These are phyloP conservation scores for Sechiopsis laciniata DNA, from an alignment of 306 rosid species.

Conservation along the genomic window DNA sequence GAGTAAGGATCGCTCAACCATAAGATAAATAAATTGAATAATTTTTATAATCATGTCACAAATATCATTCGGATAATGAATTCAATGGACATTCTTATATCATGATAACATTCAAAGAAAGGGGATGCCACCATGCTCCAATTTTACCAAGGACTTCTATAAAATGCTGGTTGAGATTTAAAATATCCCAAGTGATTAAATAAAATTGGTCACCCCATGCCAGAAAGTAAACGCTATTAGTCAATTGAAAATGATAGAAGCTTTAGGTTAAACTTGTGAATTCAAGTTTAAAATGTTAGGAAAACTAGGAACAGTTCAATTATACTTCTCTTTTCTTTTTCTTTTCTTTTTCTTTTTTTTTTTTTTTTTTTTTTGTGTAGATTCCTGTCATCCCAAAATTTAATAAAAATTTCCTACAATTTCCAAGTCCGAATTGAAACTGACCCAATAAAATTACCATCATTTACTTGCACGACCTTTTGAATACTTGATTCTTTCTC, in stretches of 20 bases:
- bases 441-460: background rate
- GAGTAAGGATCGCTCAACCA: background rate
- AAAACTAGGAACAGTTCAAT: background rate
- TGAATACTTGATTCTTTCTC: background rate
- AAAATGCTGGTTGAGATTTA: background rate
- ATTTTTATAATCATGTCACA: background rate
- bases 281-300: background rate
- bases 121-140: background rate
- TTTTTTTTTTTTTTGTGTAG: background rate
- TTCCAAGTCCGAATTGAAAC: background rate
- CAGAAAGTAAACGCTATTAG: background rate
- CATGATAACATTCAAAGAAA: background rate
- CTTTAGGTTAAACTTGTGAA: background rate
- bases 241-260: background rate
- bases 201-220: background rate
- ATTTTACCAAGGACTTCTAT: constrained; percentile 1
- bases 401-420: background rate
- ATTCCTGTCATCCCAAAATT: background rate
- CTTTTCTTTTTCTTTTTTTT: background rate
- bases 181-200: background rate
- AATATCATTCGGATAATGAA: background rate
- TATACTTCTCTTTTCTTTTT: background rate
- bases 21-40: background rate
- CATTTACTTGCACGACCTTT: background rate
- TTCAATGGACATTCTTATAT: background rate